Conservation (phyloP, 1,284 basidiomycete genomes). For the Amylostereum areolatum region DNA sequence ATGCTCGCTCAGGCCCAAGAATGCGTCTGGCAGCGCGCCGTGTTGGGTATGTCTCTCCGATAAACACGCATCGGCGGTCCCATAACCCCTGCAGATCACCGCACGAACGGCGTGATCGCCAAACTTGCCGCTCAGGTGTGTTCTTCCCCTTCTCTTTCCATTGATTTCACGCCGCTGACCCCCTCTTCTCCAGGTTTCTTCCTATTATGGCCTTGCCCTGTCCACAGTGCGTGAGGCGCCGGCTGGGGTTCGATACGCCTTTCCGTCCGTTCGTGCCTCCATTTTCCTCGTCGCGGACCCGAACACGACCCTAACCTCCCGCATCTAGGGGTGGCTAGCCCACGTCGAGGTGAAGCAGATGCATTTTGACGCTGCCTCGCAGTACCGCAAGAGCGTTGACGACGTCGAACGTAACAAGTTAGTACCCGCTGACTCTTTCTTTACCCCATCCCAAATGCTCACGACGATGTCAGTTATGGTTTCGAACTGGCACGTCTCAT, state of each 20-base stretch:
- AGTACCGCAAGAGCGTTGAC: slow-evolving; percentile 86
- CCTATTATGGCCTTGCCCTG: slow-evolving; percentile 60
- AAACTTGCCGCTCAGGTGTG: slow-evolving; percentile 73
- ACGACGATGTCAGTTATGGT: slow-evolving; percentile 59
- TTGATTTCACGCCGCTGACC: neutral
- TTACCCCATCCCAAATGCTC: neutral
- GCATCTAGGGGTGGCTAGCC: slow-evolving; percentile 65
- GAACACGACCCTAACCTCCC: neutral
- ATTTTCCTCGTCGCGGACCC: neutral
- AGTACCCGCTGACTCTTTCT: slow-evolving; percentile 8
- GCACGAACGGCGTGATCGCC: slow-evolving; percentile 84
- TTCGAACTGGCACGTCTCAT: slow-evolving; percentile 73
- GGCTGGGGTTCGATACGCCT: slow-evolving; percentile 37
- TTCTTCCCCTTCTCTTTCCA: slow-evolving; percentile 16
- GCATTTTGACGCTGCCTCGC: slow-evolving; percentile 89
- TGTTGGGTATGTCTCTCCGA: slow-evolving; percentile 50
- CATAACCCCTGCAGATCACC: slow-evolving; percentile 42
- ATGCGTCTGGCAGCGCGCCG: slow-evolving; percentile 93
- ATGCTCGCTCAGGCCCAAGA: slow-evolving; percentile 96
- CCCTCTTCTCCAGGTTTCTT: slow-evolving; percentile 48
- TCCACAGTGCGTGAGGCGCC: slow-evolving; percentile 45
- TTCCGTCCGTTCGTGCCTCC: slow-evolving; percentile 44
- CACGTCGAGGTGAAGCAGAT: slow-evolving; percentile 80
- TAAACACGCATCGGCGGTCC: neutral
- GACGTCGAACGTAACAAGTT: slow-evolving; percentile 83